These are phyloP conservation scores for Pedinophyceae sp. DNA, from an alignment of 139 green algal species.

Conservation along the genomic window DNA sequence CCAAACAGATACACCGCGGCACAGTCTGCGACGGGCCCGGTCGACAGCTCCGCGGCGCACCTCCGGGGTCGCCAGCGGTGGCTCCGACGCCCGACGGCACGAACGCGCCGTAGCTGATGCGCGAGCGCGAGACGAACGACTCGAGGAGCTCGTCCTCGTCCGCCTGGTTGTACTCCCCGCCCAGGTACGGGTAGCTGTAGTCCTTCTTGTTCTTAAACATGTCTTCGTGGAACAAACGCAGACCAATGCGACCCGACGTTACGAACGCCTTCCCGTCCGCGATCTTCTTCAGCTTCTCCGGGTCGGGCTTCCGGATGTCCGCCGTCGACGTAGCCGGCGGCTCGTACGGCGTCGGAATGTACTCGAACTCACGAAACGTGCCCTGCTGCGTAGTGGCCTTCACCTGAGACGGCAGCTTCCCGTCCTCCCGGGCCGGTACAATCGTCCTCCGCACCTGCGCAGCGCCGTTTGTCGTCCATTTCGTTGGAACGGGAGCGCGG, in stretches of 20 bases:
- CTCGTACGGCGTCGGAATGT: not conserved
- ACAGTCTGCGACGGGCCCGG: too few species aligned
- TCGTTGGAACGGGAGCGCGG: too few species aligned
- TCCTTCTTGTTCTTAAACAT: not conserved
- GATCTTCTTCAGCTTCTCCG: not conserved
- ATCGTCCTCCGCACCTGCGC: not conserved
- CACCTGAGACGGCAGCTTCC: not conserved
- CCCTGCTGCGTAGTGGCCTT: not conserved
- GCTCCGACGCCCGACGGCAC: too few species aligned
- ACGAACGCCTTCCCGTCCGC: not conserved
- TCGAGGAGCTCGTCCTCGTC: not conserved
- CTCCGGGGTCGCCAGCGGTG: too few species aligned
- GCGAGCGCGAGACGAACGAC: too few species aligned
- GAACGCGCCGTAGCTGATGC: too few species aligned
- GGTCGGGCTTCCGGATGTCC: not conserved
- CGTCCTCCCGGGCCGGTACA: not conserved
- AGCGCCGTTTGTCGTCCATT: too few species aligned
- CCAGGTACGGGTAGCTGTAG: not conserved
- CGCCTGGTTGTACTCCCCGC: not conserved
- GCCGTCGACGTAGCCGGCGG: not conserved
- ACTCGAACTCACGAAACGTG: not conserved
- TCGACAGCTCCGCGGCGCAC: too few species aligned
- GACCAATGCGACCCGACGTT: too few species aligned
- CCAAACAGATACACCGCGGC: too few species aligned
- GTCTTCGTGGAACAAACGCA: too few species aligned